Base-by-base conservation (phyloP, 1,284 basidiomycete species). In the Porodaedalea pini region DNA sequence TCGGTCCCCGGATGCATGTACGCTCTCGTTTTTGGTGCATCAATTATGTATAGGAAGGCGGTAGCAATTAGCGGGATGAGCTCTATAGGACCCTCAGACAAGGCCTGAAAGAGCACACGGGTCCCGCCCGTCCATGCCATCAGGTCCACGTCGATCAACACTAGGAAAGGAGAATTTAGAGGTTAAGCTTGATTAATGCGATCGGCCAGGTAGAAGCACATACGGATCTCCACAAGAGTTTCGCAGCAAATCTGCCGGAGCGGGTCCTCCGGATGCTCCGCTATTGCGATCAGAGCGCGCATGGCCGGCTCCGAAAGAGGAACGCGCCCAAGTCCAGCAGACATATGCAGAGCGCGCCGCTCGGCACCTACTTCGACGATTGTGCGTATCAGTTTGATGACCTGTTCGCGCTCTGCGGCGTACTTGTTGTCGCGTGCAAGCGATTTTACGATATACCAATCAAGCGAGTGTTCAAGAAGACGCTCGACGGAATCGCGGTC, bases 371-470 rank as follows among this genome's bases (percentile, higher is more conserved):
- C 77, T 65, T 90, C 85, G 19, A 95, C 81, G 40, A 95, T 82
- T 1, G 85, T 75, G n/a, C 96, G 88, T 48, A 98, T 82, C 19
- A 98, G 82, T 62, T 93, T 92, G 65, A 99, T 84, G n/a, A 85
- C 93, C 69, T 98, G 94, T 68, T 98, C 92, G 67, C 94, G 91
- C 74, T 99, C 96, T 2, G 87, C 78, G 1, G 87, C 82, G 63
- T 87, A 78, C 66, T 93, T 90, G 67, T 84, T 86, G 68, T 98
- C 95, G 15, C 94, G 85, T 1, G 88, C 82, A 27, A 98, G 77
- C 0, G 94, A 92, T 91, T 88, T 86, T 61, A 96, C 82, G 51
- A 98, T 83, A 66, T 92, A 94, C 83, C 91, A 94, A 66, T 98
- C 93, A 41, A 98, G 70, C 6, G 88, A 74, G 50, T 87, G 79